Base-by-base conservation (phyloP, 139 green algal species). In the Diplosphaera chodatii region DNA sequence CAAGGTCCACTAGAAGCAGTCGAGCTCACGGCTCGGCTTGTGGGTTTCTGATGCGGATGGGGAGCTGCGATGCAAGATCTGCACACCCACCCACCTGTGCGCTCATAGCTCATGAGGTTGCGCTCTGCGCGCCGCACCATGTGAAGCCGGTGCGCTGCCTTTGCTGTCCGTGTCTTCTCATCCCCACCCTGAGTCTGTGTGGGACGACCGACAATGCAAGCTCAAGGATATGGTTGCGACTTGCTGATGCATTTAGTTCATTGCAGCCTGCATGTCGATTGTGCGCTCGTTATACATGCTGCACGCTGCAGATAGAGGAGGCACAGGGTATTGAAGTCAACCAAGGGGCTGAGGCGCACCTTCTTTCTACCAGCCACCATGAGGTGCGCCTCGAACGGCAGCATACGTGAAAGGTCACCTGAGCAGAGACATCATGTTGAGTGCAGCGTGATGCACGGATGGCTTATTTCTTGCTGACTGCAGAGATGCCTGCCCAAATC, bases 61-160 rank as follows among this genome's bases (percentile, higher is more conserved):
- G n/a, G n/a, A n/a, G n/a, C n/a, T 20, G 25, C 27, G 25, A 65
- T 23, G 64, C 20, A 40, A 6, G 15, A 27, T 8, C 5, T 4
- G 16, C 6, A 68, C 29, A 37, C 18, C 32, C 55, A 48, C 77
- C 27, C 71, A 84, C 86, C 85, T 64, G 81, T 82, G 13, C 92
- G 82, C 78, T 97, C 88, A 69, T 97, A 97, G 68, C 81, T 92
- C 66, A 96, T 80, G 70, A 97, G 81, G 74, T 79, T 87, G 70
- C 90, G 82, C 88, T 97, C 92, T 21, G 87, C 89, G 2, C 90
- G 71, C 8, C 92, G 70, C 31, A 88, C 91, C 40, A 92, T 83
- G 83, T 95, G 91, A 63, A 97, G 83, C 76, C 87, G 83, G 48
- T 59, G 48, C 13, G 48, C 48, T 23, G 48, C 48, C 16, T 25